Percentiles rank a stretch among this genome's conserved stretches.
phyloP scores from a whole-genome alignment of 169 alveolate species.

The Plasmodium gallinaceum region DNA sequence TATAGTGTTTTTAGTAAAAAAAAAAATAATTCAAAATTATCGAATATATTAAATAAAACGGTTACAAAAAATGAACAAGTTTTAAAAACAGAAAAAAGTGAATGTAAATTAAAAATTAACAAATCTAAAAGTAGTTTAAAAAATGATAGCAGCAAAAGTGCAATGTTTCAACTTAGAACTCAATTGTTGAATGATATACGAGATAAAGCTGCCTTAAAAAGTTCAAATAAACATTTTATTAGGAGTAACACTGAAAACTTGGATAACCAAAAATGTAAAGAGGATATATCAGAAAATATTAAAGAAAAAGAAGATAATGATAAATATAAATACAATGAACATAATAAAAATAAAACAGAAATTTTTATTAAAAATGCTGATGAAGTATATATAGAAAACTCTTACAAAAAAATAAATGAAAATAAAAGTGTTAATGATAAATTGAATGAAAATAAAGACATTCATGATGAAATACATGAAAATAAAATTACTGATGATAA shows the following conservation, averaged over 20 bases:
- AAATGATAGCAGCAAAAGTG: constrained; percentile 40
- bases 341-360: not conserved
- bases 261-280: not conserved
- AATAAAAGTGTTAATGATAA: not conserved
- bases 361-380: too few species aligned
- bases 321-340: not conserved
- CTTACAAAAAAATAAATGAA: not conserved
- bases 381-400: not conserved
- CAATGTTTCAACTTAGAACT: constrained; percentile 53
- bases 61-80: not conserved
- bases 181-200: constrained; percentile 41
- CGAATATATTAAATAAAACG: not conserved
- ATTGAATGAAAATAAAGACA: constrained; percentile 2
- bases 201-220: constrained; percentile 18
- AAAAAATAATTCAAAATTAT: constrained; percentile 18
- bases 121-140: constrained; percentile 14
- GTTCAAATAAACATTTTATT: not conserved
- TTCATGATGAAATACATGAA: constrained; percentile 4
- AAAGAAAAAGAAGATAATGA: constrained; percentile 5
- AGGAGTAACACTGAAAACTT: not conserved
- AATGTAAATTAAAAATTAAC: constrained; percentile 6
- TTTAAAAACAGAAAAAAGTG: constrained; percentile 5
- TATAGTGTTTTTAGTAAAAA: constrained; percentile 55
- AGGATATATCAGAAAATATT: not conserved
- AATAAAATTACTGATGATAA: not conserved